phyloP scores from a whole-genome alignment of 192 early-diverging fungal genomes.

The Coemansia sp. region DNA sequence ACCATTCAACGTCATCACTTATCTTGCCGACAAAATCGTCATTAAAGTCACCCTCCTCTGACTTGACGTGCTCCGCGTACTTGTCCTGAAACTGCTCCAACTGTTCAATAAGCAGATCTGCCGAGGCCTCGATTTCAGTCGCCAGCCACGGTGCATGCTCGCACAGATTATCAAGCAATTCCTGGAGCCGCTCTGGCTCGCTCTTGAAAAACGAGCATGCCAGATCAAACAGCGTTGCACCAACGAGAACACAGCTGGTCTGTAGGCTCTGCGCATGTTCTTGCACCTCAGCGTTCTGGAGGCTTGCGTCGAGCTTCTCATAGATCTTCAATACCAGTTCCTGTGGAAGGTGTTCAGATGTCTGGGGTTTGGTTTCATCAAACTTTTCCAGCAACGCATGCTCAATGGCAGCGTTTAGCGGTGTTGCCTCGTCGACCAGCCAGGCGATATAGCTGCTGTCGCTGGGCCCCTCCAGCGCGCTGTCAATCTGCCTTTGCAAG shows the following conservation, averaged over 20 bases:
- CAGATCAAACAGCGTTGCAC: conserved; percentile 57
- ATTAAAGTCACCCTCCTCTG: conserved; percentile 9
- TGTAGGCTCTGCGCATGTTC: conserved; percentile 28
- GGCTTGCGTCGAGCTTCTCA: conserved; percentile 38
- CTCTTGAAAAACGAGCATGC: conserved; percentile 50
- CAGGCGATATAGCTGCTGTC: conserved; percentile 27
- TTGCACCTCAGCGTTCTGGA: conserved; percentile 23
- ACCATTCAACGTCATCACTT: conserved; percentile 25
- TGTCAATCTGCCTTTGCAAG: conserved; percentile 12
- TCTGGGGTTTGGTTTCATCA: conserved; percentile 2
- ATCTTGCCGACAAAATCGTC: conserved; percentile 14
- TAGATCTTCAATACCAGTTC: conserved; percentile 29
- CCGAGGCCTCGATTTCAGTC: conserved; percentile 50
- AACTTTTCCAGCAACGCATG: conserved; percentile 16
- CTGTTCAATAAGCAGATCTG: conserved; percentile 51
- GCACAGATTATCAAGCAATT: conserved; percentile 44
- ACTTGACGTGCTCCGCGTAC: conserved; percentile 19
- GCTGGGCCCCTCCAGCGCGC: conserved; percentile 24
- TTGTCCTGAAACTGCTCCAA: conserved; percentile 49
- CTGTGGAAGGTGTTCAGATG: conserved; percentile 7
- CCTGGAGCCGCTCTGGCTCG: conserved; percentile 35
- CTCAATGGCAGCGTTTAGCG: conserved; percentile 14
- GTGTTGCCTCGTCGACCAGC: conserved; percentile 21
- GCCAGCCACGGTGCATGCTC: conserved; percentile 49
- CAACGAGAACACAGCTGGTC: conserved; percentile 33